phyloP scores from a whole-genome alignment of 164 flowering plant genomes.

The Aristolochia californica region DNA sequence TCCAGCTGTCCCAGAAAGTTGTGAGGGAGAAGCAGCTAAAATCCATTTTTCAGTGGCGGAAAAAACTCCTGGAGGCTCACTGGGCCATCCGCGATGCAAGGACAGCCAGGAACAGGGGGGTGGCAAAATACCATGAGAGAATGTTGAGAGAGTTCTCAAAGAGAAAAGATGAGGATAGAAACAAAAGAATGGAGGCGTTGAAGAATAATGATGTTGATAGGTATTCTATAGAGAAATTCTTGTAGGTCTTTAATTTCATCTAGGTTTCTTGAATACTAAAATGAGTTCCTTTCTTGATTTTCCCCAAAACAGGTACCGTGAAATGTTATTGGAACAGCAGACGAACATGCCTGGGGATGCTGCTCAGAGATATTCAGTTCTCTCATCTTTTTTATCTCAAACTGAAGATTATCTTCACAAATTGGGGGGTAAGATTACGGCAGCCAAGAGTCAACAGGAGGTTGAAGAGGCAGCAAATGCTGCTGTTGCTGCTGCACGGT shows the following conservation, averaged over 20 bases:
- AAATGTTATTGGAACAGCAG: slow-evolving; percentile 96
- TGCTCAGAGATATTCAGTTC: slow-evolving; percentile 86
- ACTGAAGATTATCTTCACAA: slow-evolving; percentile 95
- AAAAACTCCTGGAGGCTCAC: slow-evolving; percentile 93
- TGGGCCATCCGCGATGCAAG: slow-evolving; percentile 99
- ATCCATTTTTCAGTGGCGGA: slow-evolving; percentile 92
- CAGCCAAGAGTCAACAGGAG: slow-evolving; percentile 92
- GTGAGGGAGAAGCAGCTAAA: slow-evolving; percentile 83
- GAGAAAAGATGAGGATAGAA: slow-evolving; percentile 85
- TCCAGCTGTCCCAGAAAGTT: slow-evolving; percentile 78
- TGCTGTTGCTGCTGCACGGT: slow-evolving; percentile 82
- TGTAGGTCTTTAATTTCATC: no score
- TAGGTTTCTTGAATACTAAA: no score
- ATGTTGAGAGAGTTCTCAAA: slow-evolving; percentile 95
- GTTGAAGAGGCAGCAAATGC: slow-evolving; percentile 86
- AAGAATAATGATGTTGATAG: slow-evolving; percentile 99
- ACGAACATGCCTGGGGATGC: slow-evolving; percentile 89
- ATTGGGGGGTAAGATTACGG: slow-evolving; percentile 86
- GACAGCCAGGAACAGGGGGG: slow-evolving; percentile 92
- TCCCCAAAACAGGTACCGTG: slow-evolving; percentile 51
- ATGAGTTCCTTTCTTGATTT: neutral
- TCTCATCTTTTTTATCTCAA: slow-evolving; percentile 88
- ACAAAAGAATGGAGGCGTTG: slow-evolving; percentile 96
- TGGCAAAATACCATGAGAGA: slow-evolving; percentile 96
- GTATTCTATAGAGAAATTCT: slow-evolving; percentile 15